Conservation (phyloP, 78 protist genomes). For the Isochrysis galbana region DNA sequence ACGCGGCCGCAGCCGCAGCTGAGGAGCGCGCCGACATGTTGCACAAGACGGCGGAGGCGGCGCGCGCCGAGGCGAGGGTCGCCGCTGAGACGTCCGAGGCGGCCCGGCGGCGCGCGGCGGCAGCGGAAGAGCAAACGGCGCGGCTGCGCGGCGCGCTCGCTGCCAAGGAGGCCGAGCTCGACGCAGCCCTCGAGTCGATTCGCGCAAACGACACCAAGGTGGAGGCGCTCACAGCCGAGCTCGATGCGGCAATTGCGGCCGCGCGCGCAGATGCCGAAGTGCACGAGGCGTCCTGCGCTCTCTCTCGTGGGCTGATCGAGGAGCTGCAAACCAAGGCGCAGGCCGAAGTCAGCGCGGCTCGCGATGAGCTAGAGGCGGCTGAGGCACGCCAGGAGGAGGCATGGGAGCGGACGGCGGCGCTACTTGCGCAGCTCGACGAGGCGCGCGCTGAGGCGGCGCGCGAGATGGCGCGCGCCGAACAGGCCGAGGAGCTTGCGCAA, state of each 20-base stretch:
- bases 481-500: not conserved
- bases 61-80: not conserved
- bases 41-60: not conserved
- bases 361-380: not conserved
- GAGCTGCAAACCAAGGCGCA: not conserved
- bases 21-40: not conserved
- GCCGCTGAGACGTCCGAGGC: not conserved
- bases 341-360: too few species aligned
- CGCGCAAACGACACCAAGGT: not conserved
- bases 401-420: not conserved
- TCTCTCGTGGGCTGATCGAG: not conserved
- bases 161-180: not conserved
- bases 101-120: not conserved
- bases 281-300: not conserved
- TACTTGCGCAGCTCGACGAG: not conserved
- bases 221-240: not conserved
- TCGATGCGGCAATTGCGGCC: not conserved
- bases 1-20: not conserved
- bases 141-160: not conserved
- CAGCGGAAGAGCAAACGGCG: not conserved
- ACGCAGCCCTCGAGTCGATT: not conserved
- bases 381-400: not conserved
- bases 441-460: not conserved
- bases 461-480: not conserved
- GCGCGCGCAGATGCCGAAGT: not conserved